A percentile compares a stretch with the other conserved stretches of the same genome.
Conservation (phyloP, 176 grass and related monocot genomes). For the Bonia amplexicaulis region DNA sequence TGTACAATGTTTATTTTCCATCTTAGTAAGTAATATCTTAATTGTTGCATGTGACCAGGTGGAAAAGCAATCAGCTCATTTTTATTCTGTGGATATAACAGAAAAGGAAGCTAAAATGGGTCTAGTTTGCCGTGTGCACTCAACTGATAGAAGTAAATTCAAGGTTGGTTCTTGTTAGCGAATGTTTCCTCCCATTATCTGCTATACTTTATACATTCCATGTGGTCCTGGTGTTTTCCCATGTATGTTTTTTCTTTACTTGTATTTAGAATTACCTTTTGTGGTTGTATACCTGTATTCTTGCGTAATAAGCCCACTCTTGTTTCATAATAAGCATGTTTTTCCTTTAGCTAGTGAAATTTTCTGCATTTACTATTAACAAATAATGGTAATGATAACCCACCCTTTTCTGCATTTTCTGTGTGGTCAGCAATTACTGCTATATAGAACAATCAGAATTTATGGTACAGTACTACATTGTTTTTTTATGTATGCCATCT, state of each 20-base stretch:
- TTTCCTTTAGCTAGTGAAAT: background rate
- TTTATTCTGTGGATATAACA: constrained; percentile 89
- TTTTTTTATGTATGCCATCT: background rate
- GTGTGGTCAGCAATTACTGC: background rate
- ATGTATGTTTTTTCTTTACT: background rate
- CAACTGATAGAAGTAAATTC: constrained; percentile 94
- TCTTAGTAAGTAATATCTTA: constrained; percentile 24
- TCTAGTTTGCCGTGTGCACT: constrained; percentile 82
- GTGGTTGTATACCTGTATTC: constrained; percentile 1
- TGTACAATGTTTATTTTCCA: constrained; percentile 18
- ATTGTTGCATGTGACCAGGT: constrained; percentile 57
- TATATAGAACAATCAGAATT: background rate
- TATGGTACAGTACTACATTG: background rate
- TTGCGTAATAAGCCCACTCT: background rate
- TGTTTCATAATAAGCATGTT: background rate
- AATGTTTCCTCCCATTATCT: background rate
- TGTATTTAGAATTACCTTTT: background rate
- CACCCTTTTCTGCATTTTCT: background rate
- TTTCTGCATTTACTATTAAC: background rate
- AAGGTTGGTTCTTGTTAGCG: constrained; percentile 50
- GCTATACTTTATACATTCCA: background rate
- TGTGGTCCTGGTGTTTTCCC: background rate
- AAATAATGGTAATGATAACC: background rate
- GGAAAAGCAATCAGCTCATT: constrained; percentile 96
- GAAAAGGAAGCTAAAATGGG: constrained; percentile 73